Percentiles rank a stretch among this genome's conserved stretches.
phyloP scores from a whole-genome alignment of 176 grass and related monocot genomes.

The Pontederia crassipes region DNA sequence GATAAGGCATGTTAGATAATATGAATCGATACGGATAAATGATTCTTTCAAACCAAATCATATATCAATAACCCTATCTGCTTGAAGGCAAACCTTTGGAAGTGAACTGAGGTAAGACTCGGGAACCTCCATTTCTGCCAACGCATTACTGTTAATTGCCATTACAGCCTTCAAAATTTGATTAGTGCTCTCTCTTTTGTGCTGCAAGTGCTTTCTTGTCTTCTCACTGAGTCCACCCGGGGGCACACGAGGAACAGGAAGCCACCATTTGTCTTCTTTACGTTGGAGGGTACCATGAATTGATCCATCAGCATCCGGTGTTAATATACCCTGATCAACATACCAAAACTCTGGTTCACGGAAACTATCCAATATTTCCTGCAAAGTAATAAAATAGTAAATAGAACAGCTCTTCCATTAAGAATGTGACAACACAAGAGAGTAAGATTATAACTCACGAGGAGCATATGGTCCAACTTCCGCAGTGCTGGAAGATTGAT shows the following conservation, averaged over 20 bases:
- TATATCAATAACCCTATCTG: too few relatives aligned
- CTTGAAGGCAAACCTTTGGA: slow-evolving; percentile 48
- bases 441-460: slow-evolving; percentile 38
- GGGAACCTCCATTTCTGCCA: slow-evolving; percentile 90
- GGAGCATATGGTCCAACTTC: slow-evolving; percentile 90
- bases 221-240: slow-evolving; percentile 40
- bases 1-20: not conserved
- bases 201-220: slow-evolving; percentile 54
- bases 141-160: slow-evolving; percentile 76
- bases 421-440: not conserved
- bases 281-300: slow-evolving; percentile 32
- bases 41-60: too few relatives aligned
- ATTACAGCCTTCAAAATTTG: slow-evolving; percentile 93
- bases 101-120: slow-evolving; percentile 63
- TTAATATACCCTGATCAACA: slow-evolving; percentile 73
- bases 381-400: not conserved
- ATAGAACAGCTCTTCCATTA: not conserved
- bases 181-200: slow-evolving; percentile 59
- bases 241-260: slow-evolving; percentile 60
- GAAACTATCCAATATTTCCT: slow-evolving; percentile 90
- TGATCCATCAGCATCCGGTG: slow-evolving; percentile 29
- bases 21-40: too few relatives aligned
- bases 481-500: slow-evolving; percentile 78
- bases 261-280: slow-evolving; percentile 95
- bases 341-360: slow-evolving; percentile 88